Conservation (phyloP, 805 yeast species). For the Lipomyces japonicus region DNA sequence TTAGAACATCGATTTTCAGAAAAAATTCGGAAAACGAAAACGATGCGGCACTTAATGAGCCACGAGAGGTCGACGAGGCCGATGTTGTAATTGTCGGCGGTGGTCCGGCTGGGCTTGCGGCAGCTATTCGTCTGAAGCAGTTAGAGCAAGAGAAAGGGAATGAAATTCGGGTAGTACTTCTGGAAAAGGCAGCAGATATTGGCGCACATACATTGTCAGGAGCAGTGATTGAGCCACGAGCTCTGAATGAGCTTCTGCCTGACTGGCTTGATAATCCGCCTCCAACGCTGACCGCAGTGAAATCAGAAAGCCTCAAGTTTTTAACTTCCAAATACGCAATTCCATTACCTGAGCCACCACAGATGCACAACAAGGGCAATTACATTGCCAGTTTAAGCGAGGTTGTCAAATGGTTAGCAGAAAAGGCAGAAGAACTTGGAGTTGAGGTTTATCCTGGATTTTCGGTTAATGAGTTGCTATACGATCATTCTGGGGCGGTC, state of each 20-base stretch:
- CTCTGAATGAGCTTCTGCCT: conserved; percentile 80
- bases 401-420: conserved; percentile 77
- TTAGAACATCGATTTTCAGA: no score
- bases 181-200: conserved; percentile 90
- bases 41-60: conserved; percentile 11
- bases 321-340: conserved; percentile 58
- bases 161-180: conserved; percentile 75
- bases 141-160: conserved; percentile 59
- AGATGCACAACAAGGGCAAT: conserved; percentile 77
- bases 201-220: conserved; percentile 88
- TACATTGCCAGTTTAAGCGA: conserved; percentile 79
- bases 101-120: conserved; percentile 95
- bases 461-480: conserved; percentile 61
- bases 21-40: conserved; percentile 1
- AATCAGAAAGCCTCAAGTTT: conserved; percentile 68
- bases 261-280: conserved; percentile 44
- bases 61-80: conserved; percentile 74
- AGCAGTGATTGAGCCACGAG: conserved; percentile 88
- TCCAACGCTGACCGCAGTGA: conserved; percentile 60
- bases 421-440: conserved; percentile 87
- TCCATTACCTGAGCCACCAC: conserved; percentile 91
- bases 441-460: conserved; percentile 92
- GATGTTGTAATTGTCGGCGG: conserved; percentile 97
- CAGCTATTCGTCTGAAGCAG: conserved; percentile 87
- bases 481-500: conserved; percentile 54